Evolutionary conservation across 345 rosid species (phyloP).

Genomic region (Moricandia moricandioides): DNA sequence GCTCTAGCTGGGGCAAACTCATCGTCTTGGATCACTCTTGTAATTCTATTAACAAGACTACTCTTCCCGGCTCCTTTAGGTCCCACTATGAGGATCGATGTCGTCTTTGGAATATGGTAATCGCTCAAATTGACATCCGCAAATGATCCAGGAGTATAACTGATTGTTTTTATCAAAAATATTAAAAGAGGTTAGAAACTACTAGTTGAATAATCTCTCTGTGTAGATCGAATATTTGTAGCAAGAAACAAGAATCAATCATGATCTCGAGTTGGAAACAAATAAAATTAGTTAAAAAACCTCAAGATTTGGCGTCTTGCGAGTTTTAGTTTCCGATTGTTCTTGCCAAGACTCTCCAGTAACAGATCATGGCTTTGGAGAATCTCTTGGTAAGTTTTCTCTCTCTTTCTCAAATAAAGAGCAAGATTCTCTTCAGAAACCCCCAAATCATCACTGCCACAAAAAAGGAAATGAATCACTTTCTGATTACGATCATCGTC

Average conservation of each 20-base stretch:
- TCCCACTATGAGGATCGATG: conserved; percentile 65
- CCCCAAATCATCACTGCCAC: conserved; percentile 21
- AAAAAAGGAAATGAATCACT: neutral
- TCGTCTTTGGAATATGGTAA: conserved; percentile 53
- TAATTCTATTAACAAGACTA: conserved; percentile 70
- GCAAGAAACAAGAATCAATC: conserved; percentile 7
- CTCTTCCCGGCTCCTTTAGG: conserved; percentile 86
- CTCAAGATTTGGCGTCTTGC: conserved; percentile 50
- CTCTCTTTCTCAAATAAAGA: conserved; percentile 36
- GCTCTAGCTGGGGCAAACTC: conserved; percentile 61
- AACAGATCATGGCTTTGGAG: conserved; percentile 44
- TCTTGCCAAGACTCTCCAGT: conserved; percentile 27
- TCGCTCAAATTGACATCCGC: conserved; percentile 38
- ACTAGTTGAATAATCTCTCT: neutral
- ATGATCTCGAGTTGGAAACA: neutral
- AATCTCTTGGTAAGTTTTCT: conserved; percentile 41
- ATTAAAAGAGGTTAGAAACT: neutral
- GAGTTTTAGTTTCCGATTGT: conserved; percentile 22
- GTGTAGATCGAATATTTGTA: neutral
- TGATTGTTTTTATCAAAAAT: neutral
- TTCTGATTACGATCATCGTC: neutral
- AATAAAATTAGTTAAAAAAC: conserved; percentile 30
- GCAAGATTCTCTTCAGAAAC: conserved; percentile 29
- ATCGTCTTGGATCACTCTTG: conserved; percentile 60
- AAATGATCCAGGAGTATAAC: conserved; percentile 73